Evolutionary conservation across 2,329 filamentous ascomycete genomes (phyloP).

Genomic region (Orbilia javanica): DNA sequence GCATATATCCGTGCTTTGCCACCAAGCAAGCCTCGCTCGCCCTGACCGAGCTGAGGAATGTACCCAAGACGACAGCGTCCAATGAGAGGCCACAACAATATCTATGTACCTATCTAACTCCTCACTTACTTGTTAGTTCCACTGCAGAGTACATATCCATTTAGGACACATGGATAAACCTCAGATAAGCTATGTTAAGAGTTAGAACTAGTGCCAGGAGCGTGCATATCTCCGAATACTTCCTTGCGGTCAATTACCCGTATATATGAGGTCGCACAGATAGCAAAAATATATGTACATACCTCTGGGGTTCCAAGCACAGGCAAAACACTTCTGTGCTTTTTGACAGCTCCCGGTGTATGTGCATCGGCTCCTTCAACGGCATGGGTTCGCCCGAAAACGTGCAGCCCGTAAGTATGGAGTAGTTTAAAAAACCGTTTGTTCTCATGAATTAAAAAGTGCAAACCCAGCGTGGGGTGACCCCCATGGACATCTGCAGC

Average conservation of each 20-base stretch:
- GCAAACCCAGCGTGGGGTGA: slow-evolving; percentile 32
- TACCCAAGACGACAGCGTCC: slow-evolving; percentile 23
- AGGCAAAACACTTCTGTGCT: background rate
- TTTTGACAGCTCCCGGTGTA: slow-evolving; percentile 25
- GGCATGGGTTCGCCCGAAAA: slow-evolving; percentile 19
- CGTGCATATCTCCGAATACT: slow-evolving; percentile 12
- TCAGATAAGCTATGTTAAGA: background rate
- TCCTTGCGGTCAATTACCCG: slow-evolving; percentile 50
- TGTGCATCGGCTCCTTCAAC: slow-evolving; percentile 23
- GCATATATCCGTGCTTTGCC: slow-evolving; percentile 47
- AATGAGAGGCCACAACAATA: slow-evolving; percentile 27
- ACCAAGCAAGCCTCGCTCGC: slow-evolving; percentile 29
- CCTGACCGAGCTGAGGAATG: slow-evolving; percentile 31
- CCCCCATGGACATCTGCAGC: slow-evolving; percentile 19
- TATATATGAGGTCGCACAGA: slow-evolving; percentile 49
- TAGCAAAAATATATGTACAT: slow-evolving; percentile 3
- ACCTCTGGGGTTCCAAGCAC: slow-evolving; percentile 31
- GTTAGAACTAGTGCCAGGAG: slow-evolving; percentile 10
- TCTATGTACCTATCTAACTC: slow-evolving; percentile 13
- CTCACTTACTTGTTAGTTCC: background rate
- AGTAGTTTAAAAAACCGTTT: background rate
- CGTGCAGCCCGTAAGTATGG: slow-evolving; percentile 9
- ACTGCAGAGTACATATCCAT: background rate
- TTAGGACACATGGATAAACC: background rate
- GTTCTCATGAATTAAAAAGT: slow-evolving; percentile 5